Conservation (phyloP, 805 yeast species). For the Wickerhamiella allomyrinae region DNA sequence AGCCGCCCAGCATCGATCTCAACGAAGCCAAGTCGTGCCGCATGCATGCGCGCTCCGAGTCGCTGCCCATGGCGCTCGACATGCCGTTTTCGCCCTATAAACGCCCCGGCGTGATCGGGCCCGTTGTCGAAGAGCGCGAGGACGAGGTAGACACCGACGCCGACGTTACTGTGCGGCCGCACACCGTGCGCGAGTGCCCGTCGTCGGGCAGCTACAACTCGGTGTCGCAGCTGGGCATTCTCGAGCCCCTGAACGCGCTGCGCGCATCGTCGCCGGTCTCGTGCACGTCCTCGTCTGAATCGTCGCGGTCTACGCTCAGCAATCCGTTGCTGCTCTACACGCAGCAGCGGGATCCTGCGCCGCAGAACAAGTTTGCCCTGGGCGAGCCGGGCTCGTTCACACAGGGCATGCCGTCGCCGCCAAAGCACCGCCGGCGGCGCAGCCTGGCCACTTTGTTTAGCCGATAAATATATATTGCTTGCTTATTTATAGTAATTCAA, state of each 20-base stretch:
- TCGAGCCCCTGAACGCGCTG: not conserved
- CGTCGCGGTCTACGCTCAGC: not conserved
- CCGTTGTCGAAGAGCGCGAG: slow-evolving; percentile 19
- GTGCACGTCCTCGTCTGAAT: not conserved
- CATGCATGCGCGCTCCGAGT: slow-evolving; percentile 11
- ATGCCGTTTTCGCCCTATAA: slow-evolving; percentile 14
- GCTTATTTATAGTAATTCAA: too few relatives aligned
- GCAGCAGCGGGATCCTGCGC: not conserved
- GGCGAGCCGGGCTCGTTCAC: slow-evolving; percentile 1
- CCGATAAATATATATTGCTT: too few relatives aligned
- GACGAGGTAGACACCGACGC: slow-evolving; percentile 8
- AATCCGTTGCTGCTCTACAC: not conserved
- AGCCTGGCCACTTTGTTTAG: not conserved
- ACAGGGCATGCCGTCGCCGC: not conserved
- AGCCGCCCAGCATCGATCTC: slow-evolving; percentile 16
- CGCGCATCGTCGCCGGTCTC: not conserved
- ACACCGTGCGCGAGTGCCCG: not conserved
- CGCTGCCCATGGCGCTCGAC: slow-evolving; percentile 12
- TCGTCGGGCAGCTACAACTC: not conserved
- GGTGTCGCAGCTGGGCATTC: slow-evolving; percentile 2
- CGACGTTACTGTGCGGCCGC: slow-evolving; percentile 1
- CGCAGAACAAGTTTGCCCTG: not conserved
- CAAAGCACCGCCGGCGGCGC: slow-evolving; percentile 3
- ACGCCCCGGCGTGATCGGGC: slow-evolving; percentile 10
- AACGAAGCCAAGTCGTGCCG: slow-evolving; percentile 18